phyloP scores from a whole-genome alignment of 495 filamentous ascomycete species.

The Podospora fimiseda region DNA sequence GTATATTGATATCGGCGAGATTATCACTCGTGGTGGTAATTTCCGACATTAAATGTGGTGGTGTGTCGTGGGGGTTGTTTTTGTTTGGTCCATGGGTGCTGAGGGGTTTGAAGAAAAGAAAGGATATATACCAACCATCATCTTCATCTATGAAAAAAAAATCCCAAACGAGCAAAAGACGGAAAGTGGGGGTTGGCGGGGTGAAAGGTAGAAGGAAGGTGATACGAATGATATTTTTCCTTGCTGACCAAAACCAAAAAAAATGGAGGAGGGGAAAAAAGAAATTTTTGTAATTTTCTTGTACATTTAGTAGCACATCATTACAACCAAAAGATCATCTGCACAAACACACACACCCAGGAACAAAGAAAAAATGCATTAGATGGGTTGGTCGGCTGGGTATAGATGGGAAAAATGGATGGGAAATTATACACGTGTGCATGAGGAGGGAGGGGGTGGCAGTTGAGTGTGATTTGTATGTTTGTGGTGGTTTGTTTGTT shows the following conservation, averaged over 20 bases:
- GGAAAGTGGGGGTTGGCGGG: not conserved
- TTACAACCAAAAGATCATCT: not conserved
- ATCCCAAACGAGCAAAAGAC: too few species aligned
- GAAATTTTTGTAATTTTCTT: not conserved
- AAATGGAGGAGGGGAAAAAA: not conserved
- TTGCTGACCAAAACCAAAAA: not conserved
- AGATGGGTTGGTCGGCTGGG: too few species aligned
- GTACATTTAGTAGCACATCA: not conserved
- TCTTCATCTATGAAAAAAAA: too few species aligned
- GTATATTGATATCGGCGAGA: conserved; percentile 83
- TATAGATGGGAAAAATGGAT: not conserved
- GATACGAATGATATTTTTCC: not conserved
- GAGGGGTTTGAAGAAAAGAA: not conserved
- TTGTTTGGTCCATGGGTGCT: not conserved
- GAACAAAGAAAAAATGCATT: too few species aligned
- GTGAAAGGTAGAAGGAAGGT: not conserved
- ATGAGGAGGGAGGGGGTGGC: not conserved
- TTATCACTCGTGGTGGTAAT: conserved; percentile 46
- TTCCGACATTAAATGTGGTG: too few species aligned
- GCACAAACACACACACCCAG: not conserved
- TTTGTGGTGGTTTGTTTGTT: too few species aligned
- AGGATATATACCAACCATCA: not conserved
- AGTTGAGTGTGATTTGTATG: not conserved
- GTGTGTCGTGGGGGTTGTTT: not conserved
- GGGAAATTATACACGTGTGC: not conserved